Evolutionary conservation across 768 basidiomycete genomes (phyloP), one percentile per base, ranked within the genome.

Genomic region (Mycena vulgaris): DNA sequence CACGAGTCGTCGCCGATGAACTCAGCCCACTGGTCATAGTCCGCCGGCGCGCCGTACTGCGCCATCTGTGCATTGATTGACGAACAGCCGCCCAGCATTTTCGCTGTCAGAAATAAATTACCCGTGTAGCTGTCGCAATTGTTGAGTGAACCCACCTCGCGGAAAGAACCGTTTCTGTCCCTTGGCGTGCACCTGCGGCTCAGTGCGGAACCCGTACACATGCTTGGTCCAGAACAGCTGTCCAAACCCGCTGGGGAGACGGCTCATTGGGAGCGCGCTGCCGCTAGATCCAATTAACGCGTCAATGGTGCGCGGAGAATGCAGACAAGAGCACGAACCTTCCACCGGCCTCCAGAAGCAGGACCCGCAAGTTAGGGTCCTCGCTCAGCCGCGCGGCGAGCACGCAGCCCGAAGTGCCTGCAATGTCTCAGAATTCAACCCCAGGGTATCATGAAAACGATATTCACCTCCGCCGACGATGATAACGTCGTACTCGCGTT

Each of bases 71-170:
- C 91, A 74, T 94, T 94, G 61, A 92, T 89, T 2, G 90, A 87
- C 7, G 91, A 89, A 71, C 93, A 94, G 75, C 93, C 93, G 27
- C 93, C 93, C 8, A 94, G 85, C 76, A 94, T 82, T 75, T 89
- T 92, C 1, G 81, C 92, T 93, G 59, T 17, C 25, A 52, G 55
- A 16, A 2, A 39, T 37, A 14, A 55, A 6, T 16, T 23, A 55
- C 13, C 21, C 30, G 14, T 17, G 11, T 3, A 17, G 23, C 27
- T 11, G 16, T 25, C 35, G 14, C 28, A 33, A 25, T 16, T n/a
- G 42, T n/a, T n/a, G 27, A 30, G 14, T 23, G 39, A 16, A 53
- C 66, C 1, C 5, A 91, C 92, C 92, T 81, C 93, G 82, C 0
- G 93, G 92, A 89, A 90, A 93, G 63, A 83, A 90, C 40, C 84